Evolutionary conservation across 495 filamentous ascomycete genomes (phyloP).

Genomic region (Talaromyces proteolyticus): DNA sequence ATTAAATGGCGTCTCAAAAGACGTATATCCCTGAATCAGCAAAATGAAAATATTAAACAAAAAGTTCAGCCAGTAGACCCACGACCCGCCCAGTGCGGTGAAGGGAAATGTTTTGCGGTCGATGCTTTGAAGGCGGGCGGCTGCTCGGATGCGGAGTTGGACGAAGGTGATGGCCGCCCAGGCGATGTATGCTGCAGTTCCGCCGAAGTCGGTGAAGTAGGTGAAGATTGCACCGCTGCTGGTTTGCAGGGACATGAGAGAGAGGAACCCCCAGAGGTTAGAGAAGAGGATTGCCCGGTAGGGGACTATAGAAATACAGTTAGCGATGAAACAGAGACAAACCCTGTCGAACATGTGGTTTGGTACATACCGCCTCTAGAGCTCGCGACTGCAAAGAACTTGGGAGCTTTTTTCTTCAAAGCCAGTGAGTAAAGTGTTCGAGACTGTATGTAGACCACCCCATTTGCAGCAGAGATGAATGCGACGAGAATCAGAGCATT

Average conservation of each 20-base stretch:
- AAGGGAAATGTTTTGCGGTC: neutral
- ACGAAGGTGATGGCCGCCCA: neutral
- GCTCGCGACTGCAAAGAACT: neutral
- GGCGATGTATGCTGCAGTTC: neutral
- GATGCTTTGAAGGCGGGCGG: neutral
- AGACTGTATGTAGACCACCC: neutral
- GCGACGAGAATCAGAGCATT: neutral
- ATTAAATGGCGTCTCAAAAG: neutral
- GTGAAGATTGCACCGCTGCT: neutral
- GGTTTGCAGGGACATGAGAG: neutral
- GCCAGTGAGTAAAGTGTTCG: neutral
- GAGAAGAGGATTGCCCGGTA: conserved; percentile 1
- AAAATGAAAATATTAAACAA: neutral
- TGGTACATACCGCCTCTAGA: neutral
- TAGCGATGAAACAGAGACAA: too few species aligned
- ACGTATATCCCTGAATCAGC: neutral
- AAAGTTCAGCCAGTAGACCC: neutral
- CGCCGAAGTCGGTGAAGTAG: neutral
- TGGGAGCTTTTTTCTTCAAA: neutral
- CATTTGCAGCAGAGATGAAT: conserved; percentile 2
- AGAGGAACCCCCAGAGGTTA: neutral
- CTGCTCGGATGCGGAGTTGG: neutral
- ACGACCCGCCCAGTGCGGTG: neutral
- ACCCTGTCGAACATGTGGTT: too few species aligned
- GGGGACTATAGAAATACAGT: too few species aligned